Evolutionary conservation across 1,284 basidiomycete species (phyloP), one percentile per base, ranked within the genome.

Genomic region (Ceraceosorus guamensis): DNA sequence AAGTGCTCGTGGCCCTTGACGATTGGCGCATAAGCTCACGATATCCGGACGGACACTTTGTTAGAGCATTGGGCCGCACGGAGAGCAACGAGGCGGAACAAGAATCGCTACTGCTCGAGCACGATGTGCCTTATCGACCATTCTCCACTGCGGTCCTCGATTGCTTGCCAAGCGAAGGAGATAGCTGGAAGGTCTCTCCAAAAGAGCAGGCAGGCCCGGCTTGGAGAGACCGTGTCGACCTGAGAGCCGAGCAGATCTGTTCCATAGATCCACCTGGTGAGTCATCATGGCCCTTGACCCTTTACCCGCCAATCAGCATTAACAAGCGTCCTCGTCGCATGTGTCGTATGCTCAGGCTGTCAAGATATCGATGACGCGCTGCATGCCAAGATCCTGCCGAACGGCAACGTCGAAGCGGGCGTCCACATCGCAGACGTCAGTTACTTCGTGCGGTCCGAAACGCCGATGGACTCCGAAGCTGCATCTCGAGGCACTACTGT

Each of bases 371-470:
- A 99, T 75, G 95, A 99, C 77, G 95, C 95, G 0, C 79, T 99
- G n/a, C 95, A 99, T 77, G 95, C 95, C 7, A 83, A 87, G 53
- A 81, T 78, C 48, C 79, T 99, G 32, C 85, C 90, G 0, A 96
- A 95, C 71, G 93, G 93, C 2, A 92, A 95, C 76, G 89, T 97
- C 61, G 89, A 99, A 76, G 91, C 91, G 33, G 95, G 95, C 51
- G 95, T 99, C 63, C 93, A 99, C 77, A 99, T 98, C 63, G 95
- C 95, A 59, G 93, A 99, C 73, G 95, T 99, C 1, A 93, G 93
- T 2, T 86, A 95, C 77, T 99, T 99, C 70, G 95, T 99, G 1
- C 85, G 84, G 53, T 82, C 91, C 2, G 90, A 93, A 72, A 99
- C 88, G 53, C 84, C 95, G 0, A 98, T 99, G 92, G 95, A 99